A percentile compares a stretch with the other conserved stretches of the same genome.
Evolutionary conservation across 2,329 filamentous ascomycete genomes (phyloP).

Genomic region (Aspergillus amoenus): DNA sequence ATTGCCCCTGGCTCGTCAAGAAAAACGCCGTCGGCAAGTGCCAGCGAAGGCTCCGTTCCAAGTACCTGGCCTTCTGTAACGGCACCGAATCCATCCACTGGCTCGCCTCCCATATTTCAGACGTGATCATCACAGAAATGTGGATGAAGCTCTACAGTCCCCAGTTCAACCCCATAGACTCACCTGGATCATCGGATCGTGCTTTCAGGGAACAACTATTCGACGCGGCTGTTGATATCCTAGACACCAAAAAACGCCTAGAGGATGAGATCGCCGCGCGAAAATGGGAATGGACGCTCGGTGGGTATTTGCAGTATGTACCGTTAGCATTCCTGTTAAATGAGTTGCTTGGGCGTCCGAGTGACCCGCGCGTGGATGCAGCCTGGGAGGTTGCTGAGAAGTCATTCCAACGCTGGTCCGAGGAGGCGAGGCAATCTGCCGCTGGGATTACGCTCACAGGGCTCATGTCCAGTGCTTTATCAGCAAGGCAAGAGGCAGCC

Average conservation of each 20-base stretch:
- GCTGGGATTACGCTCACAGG: conserved; percentile 2
- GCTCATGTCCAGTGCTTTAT: not conserved
- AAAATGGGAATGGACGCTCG: conserved; percentile 21
- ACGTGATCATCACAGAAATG: conserved; percentile 71
- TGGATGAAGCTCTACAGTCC: conserved; percentile 69
- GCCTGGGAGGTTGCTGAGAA: conserved; percentile 6
- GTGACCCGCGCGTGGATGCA: not conserved
- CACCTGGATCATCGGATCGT: conserved; percentile 29
- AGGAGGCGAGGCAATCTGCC: conserved; percentile 1
- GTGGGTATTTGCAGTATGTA: conserved; percentile 18
- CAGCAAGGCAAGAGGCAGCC: not conserved
- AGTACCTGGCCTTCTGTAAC: conserved; percentile 48
- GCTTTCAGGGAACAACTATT: conserved; percentile 65
- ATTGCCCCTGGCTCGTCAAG: conserved; percentile 23
- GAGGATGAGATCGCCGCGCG: conserved; percentile 15
- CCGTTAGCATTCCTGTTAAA: conserved; percentile 18
- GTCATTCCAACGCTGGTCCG: conserved; percentile 2
- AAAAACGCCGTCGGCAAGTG: conserved; percentile 45
- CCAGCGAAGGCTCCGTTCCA: conserved; percentile 48
- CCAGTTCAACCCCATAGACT: conserved; percentile 42
- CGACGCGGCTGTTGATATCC: conserved; percentile 65
- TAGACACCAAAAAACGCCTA: conserved; percentile 47
- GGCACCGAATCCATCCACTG: conserved; percentile 55
- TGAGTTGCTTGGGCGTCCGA: not conserved
- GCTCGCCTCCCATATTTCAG: conserved; percentile 64